These are phyloP conservation scores for Trypanosoma avium DNA, from an alignment of 208 protist genomes.

Conservation along the genomic window DNA sequence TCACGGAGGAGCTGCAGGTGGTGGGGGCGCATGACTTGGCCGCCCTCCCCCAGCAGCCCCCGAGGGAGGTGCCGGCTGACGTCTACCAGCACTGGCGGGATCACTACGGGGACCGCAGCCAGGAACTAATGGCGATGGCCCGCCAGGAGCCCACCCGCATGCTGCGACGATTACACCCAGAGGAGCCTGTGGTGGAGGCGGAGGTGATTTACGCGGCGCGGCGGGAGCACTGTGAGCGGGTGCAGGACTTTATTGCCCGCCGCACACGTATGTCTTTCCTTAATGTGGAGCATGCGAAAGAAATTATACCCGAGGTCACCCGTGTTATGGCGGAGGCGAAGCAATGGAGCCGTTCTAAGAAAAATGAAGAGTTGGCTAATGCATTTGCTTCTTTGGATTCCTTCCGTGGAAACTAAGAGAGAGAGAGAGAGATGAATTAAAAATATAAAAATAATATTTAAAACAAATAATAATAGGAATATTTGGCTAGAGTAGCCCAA, in stretches of 20 bases:
- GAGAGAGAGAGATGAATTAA: conserved; percentile 1
- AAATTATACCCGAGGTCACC: conserved; percentile 75
- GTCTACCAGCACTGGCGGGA: conserved; percentile 68
- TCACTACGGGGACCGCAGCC: conserved; percentile 69
- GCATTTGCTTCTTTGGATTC: conserved; percentile 49
- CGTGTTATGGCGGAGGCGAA: conserved; percentile 86
- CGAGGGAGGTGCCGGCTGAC: conserved; percentile 47
- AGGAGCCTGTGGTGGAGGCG: conserved; percentile 80
- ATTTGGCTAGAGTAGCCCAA: too few relatives aligned
- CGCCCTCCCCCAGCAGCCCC: conserved; percentile 25
- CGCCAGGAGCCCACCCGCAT: conserved; percentile 34
- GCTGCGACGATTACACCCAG: conserved; percentile 41
- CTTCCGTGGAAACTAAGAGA: conserved; percentile 32
- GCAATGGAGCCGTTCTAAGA: conserved; percentile 56
- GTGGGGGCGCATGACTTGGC: conserved; percentile 72
- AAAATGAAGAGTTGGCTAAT: conserved; percentile 50
- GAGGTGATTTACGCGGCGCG: conserved; percentile 82
- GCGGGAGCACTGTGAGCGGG: conserved; percentile 88
- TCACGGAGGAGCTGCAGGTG: conserved; percentile 73
- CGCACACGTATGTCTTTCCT: conserved; percentile 92
- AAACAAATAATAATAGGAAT: too few relatives aligned
- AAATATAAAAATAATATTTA: too few relatives aligned
- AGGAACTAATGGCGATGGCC: conserved; percentile 40
- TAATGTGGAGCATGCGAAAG: conserved; percentile 62
- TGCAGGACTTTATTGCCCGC: conserved; percentile 90